phyloP scores from a whole-genome alignment of 192 early-diverging fungal species.

The Glomus cerebriforme region DNA sequence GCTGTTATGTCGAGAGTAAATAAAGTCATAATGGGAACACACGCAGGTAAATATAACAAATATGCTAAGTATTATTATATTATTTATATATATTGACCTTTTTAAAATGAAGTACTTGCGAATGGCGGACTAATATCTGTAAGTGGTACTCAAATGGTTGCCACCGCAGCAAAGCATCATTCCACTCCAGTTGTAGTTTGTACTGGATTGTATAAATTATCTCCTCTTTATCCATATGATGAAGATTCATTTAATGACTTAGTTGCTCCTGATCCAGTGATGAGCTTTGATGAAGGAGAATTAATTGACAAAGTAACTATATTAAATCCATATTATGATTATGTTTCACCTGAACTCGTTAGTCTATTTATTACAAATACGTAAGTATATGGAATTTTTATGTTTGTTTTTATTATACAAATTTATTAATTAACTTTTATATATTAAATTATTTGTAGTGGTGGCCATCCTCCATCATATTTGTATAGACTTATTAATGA shows the following conservation, averaged over 20 bases:
- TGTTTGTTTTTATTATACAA: constrained; percentile 13
- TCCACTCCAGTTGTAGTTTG: constrained; percentile 92
- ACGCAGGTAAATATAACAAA: constrained; percentile 61
- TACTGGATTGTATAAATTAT: constrained; percentile 86
- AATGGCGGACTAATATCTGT: constrained; percentile 91
- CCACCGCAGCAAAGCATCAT: constrained; percentile 90
- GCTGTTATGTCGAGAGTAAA: constrained; percentile 97
- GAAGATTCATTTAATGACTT: constrained; percentile 79
- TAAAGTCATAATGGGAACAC: constrained; percentile 93
- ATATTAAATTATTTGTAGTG: constrained; percentile 42
- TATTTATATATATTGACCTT: too few species aligned
- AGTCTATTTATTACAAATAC: constrained; percentile 88
- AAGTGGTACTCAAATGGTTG: constrained; percentile 78
- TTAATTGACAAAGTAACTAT: constrained; percentile 79
- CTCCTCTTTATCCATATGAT: constrained; percentile 87
- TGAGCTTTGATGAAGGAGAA: constrained; percentile 79
- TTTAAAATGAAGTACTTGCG: constrained; percentile 65
- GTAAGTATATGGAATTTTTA: constrained; percentile 50
- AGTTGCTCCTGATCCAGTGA: constrained; percentile 77
- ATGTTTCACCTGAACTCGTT: constrained; percentile 88
- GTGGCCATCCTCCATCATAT: constrained; percentile 76
- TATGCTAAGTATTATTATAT: not conserved
- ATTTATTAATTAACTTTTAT: constrained; percentile 29
- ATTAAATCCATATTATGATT: constrained; percentile 89
- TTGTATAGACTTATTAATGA: constrained; percentile 77